Evolutionary conservation across 345 rosid species (phyloP).

Genomic region (Gossypium ekmanianum): DNA sequence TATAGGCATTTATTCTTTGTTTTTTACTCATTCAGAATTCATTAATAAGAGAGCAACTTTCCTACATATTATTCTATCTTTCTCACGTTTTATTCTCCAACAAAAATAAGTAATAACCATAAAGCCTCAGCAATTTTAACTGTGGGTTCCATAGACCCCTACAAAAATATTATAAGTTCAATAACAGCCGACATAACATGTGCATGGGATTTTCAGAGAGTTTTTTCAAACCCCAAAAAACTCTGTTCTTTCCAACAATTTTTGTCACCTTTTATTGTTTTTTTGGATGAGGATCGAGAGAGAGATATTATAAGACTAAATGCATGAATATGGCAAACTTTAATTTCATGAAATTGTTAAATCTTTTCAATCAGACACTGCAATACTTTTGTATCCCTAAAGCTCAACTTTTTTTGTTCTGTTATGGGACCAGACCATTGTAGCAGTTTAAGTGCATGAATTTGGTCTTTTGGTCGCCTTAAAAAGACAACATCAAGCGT

Average conservation of each 20-base stretch:
- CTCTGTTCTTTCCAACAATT: background rate
- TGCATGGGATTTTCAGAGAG: background rate
- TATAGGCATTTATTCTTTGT: too few relatives aligned
- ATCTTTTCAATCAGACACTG: conserved; percentile 3
- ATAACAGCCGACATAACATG: background rate
- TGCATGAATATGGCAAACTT: conserved; percentile 11
- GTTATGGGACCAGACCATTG: background rate
- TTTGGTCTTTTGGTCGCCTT: conserved; percentile 10
- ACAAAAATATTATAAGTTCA: background rate
- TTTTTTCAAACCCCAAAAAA: background rate
- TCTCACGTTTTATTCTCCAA: too few relatives aligned
- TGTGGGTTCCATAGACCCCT: background rate
- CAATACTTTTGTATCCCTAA: background rate
- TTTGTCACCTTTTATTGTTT: conserved; percentile 1
- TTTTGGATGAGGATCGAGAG: background rate
- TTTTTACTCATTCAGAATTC: too few relatives aligned
- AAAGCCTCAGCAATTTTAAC: background rate
- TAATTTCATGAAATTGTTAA: background rate
- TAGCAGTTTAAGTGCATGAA: conserved; percentile 7
- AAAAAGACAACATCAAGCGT: background rate
- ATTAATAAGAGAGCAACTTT: too few relatives aligned
- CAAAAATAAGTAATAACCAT: background rate
- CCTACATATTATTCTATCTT: too few relatives aligned
- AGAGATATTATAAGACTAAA: background rate
- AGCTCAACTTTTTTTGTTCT: background rate